phyloP scores from a whole-genome alignment of 2,329 filamentous ascomycete species.

The Curvularia hawaiiensis region DNA sequence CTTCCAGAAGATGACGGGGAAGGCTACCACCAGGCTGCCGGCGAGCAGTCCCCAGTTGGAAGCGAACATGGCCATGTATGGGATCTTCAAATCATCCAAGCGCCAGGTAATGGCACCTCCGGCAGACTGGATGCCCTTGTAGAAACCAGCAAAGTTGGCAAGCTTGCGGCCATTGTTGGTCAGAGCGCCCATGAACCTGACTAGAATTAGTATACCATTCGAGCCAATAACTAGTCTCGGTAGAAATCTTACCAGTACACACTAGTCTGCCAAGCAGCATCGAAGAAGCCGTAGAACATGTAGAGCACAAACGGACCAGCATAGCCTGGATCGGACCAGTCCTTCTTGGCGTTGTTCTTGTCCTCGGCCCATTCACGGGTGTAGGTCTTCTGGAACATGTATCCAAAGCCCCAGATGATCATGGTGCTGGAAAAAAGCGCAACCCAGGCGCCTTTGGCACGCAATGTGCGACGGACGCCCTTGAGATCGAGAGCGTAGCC shows the following conservation, averaged over 20 bases:
- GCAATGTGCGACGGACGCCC: constrained; percentile 64
- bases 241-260: constrained; percentile 76
- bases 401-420: constrained; percentile 82
- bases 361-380: constrained; percentile 46
- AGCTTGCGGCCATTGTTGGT: constrained; percentile 92
- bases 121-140: constrained; percentile 89
- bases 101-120: constrained; percentile 78
- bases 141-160: constrained; percentile 89
- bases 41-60: constrained; percentile 77
- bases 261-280: constrained; percentile 87
- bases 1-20: constrained; percentile 78
- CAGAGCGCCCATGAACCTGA: constrained; percentile 74
- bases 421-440: constrained; percentile 73
- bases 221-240: background rate
- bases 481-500: constrained; percentile 70
- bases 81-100: constrained; percentile 63
- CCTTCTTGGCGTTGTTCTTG: constrained; percentile 50
- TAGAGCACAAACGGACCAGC: constrained; percentile 85
- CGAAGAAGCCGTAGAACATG: constrained; percentile 89
- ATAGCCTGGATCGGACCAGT: constrained; percentile 72
- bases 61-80: constrained; percentile 75
- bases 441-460: constrained; percentile 68
- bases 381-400: constrained; percentile 72
- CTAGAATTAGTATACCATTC: background rate
- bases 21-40: constrained; percentile 75